Percentiles rank a stretch among this genome's conserved stretches.
These are phyloP conservation scores for Lecanicillium sp. DNA, from an alignment of 2,329 filamentous ascomycete species.

Conservation along the genomic window DNA sequence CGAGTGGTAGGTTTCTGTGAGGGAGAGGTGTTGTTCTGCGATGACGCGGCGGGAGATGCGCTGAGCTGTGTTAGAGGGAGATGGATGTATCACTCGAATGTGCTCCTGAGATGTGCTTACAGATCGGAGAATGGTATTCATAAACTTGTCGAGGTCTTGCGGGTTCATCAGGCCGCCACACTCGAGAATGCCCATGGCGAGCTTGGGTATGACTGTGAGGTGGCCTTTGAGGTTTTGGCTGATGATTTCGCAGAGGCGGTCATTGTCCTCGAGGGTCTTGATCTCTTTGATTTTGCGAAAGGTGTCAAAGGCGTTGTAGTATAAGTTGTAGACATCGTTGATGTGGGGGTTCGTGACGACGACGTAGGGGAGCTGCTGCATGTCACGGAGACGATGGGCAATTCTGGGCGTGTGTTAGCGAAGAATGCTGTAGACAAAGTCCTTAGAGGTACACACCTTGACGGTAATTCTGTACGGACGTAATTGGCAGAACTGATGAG, in stretches of 20 bases:
- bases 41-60: slow-evolving; percentile 94
- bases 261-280: slow-evolving; percentile 82
- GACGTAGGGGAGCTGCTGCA: slow-evolving; percentile 92
- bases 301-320: slow-evolving; percentile 92
- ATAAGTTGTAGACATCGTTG: slow-evolving; percentile 90
- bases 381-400: slow-evolving; percentile 90
- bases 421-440: too few relatives aligned
- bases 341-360: slow-evolving; percentile 95
- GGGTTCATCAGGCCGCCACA: slow-evolving; percentile 76
- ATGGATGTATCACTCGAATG: not conserved
- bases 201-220: slow-evolving; percentile 84
- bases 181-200: slow-evolving; percentile 91
- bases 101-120: slow-evolving; percentile 41
- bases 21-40: slow-evolving; percentile 90
- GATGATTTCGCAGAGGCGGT: slow-evolving; percentile 75
- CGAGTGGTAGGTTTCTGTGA: slow-evolving; percentile 90
- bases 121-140: slow-evolving; percentile 87
- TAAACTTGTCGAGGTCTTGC: slow-evolving; percentile 82
- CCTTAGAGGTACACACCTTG: slow-evolving; percentile 51
- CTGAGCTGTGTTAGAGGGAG: slow-evolving; percentile 46
- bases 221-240: slow-evolving; percentile 78
- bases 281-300: slow-evolving; percentile 82
- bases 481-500: slow-evolving; percentile 95
- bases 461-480: slow-evolving; percentile 89
- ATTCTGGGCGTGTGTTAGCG: slow-evolving; percentile 47